Evolutionary conservation across 805 yeast genomes (phyloP).

Genomic region (Candida quercuum): DNA sequence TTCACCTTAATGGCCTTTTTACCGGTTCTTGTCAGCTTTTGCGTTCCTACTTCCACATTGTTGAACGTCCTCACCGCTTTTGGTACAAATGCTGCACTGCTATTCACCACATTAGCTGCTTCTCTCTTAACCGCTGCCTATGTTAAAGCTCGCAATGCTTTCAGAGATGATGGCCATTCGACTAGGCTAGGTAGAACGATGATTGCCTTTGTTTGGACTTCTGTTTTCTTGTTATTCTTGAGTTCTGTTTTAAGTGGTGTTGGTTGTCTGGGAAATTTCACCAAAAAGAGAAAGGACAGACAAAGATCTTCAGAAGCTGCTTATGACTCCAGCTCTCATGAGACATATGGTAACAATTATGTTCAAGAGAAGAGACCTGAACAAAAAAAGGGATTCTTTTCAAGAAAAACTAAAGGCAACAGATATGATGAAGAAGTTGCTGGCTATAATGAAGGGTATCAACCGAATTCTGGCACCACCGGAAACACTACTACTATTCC

Average conservation of each 20-base stretch:
- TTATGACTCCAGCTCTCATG: conserved; percentile 22
- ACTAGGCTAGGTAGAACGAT: conserved; percentile 43
- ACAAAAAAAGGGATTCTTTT: conserved; percentile 14
- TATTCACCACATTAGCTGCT: conserved; percentile 42
- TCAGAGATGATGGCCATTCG: conserved; percentile 34
- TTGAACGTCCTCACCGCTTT: conserved; percentile 17
- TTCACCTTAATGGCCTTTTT: conserved; percentile 47
- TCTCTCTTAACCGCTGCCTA: conserved; percentile 49
- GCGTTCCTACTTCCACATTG: conserved; percentile 15
- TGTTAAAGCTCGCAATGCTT: conserved; percentile 46
- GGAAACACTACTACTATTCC: background rate
- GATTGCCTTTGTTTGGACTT: conserved; percentile 63
- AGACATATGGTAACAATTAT: conserved; percentile 24
- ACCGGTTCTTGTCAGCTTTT: conserved; percentile 25
- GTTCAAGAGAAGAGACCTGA: conserved; percentile 11
- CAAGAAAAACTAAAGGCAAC: conserved; percentile 7
- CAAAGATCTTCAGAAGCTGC: conserved; percentile 14
- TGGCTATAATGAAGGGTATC: conserved; percentile 9
- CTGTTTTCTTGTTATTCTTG: conserved; percentile 26
- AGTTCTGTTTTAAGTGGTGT: conserved; percentile 16
- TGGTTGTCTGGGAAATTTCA: conserved; percentile 15
- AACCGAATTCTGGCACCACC: conserved; percentile 2
- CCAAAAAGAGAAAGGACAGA: conserved; percentile 7
- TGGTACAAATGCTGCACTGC: conserved; percentile 28
- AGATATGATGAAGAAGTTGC: conserved; percentile 4